These are phyloP conservation scores for Nannochloropsis oceanica DNA, from an alignment of 108 stramenopile genomes.

Conservation along the genomic window DNA sequence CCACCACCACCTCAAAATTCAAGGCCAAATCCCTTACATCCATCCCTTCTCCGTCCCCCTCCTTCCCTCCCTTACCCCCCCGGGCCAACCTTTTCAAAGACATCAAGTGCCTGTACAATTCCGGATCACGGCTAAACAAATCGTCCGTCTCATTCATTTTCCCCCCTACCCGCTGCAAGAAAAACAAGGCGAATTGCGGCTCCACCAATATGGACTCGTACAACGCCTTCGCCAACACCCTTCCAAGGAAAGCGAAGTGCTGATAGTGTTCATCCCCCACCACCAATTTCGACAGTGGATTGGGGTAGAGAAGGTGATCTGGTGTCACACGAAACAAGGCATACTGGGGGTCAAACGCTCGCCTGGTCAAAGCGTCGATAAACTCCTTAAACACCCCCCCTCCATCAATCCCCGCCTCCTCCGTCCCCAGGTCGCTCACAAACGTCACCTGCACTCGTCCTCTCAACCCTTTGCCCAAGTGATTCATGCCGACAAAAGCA, in stretches of 20 bases:
- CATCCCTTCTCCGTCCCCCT: slow-evolving; percentile 32
- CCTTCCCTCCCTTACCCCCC: background rate
- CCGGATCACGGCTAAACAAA: slow-evolving; percentile 74
- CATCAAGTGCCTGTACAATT: slow-evolving; percentile 66
- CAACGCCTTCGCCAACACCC: slow-evolving; percentile 85
- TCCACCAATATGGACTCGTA: slow-evolving; percentile 53
- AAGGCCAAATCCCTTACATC: slow-evolving; percentile 59
- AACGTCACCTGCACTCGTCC: slow-evolving; percentile 82
- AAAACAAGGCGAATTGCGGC: slow-evolving; percentile 26
- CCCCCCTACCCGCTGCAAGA: slow-evolving; percentile 36
- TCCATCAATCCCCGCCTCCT: slow-evolving; percentile 98
- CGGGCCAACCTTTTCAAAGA: slow-evolving; percentile 41
- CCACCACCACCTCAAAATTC: slow-evolving; percentile 55
- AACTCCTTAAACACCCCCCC: slow-evolving; percentile 97
- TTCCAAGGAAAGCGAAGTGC: slow-evolving; percentile 79
- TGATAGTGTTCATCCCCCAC: slow-evolving; percentile 27
- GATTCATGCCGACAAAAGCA: background rate
- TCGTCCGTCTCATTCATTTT: slow-evolving; percentile 86
- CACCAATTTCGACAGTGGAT: background rate
- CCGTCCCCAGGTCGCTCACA: slow-evolving; percentile 66
- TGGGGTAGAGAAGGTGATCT: slow-evolving; percentile 28
- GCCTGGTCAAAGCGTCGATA: slow-evolving; percentile 38
- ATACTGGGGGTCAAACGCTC: slow-evolving; percentile 28
- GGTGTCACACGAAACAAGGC: slow-evolving; percentile 29
- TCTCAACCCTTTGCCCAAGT: background rate